Evolutionary conservation across 257 asterid species (phyloP).

Genomic region (Gardenia jasminoides): DNA sequence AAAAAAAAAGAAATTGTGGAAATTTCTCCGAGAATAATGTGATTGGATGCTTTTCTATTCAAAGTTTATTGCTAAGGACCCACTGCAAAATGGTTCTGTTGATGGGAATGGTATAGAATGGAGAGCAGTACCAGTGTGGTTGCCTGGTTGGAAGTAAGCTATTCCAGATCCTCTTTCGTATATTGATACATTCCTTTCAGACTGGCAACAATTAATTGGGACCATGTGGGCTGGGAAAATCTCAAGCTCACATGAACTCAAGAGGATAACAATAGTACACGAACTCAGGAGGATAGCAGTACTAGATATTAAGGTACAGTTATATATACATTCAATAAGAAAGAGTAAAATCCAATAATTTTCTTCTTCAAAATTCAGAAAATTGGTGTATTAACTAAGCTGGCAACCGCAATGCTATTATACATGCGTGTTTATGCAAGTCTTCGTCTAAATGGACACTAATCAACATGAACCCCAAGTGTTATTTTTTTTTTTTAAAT

Average conservation of each 20-base stretch:
- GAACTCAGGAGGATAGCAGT: background rate
- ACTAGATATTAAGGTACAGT: background rate
- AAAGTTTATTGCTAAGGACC: conserved; percentile 15
- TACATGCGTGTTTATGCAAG: too few relatives aligned
- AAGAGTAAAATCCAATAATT: background rate
- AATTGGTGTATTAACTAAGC: background rate
- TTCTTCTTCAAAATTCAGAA: background rate
- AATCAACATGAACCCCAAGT: too few relatives aligned
- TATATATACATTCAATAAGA: background rate
- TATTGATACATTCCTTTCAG: conserved; percentile 31
- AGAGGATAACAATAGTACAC: background rate
- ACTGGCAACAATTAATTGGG: conserved; percentile 27
- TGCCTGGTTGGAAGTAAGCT: conserved; percentile 5
- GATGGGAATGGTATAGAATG: conserved; percentile 25
- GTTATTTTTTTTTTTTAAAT: too few relatives aligned
- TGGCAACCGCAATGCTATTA: too few relatives aligned
- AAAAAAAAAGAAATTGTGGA: too few relatives aligned
- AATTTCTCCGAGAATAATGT: background rate
- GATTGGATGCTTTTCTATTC: background rate
- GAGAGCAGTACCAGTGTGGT: conserved; percentile 2
- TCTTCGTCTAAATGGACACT: background rate
- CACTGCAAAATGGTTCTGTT: conserved; percentile 14
- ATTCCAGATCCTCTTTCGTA: conserved; percentile 16
- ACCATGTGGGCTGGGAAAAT: conserved; percentile 21
- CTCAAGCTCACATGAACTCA: background rate